Evolutionary conservation across 2,329 filamentous ascomycete genomes (phyloP), one percentile per base, ranked within the genome.

Genomic region (Cladophialophora bantiana): DNA sequence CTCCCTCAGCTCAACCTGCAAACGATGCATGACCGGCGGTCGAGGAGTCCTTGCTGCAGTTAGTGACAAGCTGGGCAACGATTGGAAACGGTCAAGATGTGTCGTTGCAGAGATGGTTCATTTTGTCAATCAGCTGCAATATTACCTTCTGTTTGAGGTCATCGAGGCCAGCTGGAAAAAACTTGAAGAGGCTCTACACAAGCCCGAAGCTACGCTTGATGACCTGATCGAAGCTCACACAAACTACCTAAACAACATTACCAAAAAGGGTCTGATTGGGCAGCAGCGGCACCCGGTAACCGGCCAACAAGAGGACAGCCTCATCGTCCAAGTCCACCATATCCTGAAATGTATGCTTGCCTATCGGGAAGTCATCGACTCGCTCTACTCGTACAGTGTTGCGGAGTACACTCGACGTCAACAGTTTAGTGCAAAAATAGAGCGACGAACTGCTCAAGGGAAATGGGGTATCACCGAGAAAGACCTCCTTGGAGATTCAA

Each of bases 111-210:
- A 99, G 79, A 99, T 99, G 95, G 92, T 98, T 15, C 96, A 99
- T 78, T 98, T 99, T 75, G 90, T 98, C 75, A 93, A 93, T 70
- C 95, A 99, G 79, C 85, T 99, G 13, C 95, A 99, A 78, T 97
- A 98, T 81, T 99, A 99, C 78, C 97, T 99, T 72, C 85, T 99
- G 9, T 99, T 98, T 75, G 95, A 99, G 78, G 95, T 99, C 72
- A 98, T 99, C 73, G 95, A 99, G 78, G 90, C 92, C 40, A 95
- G 92, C 57, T 99, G 95, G 96, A 91, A 92, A 68, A 90, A 94
- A 75, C 85, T 99, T 2, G 92, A 97, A 78, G 86, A 88, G 34
- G 90, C 91, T 36, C 90, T 98, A 68, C 88, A 86, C 63, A 93
- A 91, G 76, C 92, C 94, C 13, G 91, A 92, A 72, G 94, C 90